phyloP scores from a whole-genome alignment of 495 filamentous ascomycete species.

The Aspergillus homomorphus region DNA sequence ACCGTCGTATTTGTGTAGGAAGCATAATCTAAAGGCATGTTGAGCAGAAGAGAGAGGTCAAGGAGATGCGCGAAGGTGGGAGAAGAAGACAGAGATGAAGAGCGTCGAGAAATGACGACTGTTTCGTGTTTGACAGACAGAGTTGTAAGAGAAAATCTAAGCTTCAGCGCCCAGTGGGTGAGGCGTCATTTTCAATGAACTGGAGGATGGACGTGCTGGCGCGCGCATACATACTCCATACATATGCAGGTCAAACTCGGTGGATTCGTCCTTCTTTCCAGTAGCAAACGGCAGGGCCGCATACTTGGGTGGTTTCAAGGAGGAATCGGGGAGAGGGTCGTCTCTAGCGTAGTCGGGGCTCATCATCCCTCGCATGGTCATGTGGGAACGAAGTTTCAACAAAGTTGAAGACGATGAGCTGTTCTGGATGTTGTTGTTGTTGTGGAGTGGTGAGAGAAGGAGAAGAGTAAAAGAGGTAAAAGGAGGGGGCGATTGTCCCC shows the following conservation, averaged over 20 bases:
- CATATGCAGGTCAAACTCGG: slow-evolving; percentile 19
- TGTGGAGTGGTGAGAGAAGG: not conserved
- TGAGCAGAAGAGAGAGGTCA: not conserved
- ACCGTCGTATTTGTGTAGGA: slow-evolving; percentile 7
- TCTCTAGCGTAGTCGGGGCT: slow-evolving; percentile 1
- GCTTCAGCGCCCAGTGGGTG: slow-evolving; percentile 14
- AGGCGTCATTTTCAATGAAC: slow-evolving; percentile 29
- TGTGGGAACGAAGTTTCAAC: slow-evolving; percentile 12
- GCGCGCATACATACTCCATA: slow-evolving; percentile 8
- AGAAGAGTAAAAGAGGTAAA: not conserved
- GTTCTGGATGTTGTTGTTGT: not conserved
- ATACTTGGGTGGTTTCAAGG: slow-evolving; percentile 29
- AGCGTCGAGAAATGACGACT: slow-evolving; percentile 2
- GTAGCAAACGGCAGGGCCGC: slow-evolving; percentile 21
- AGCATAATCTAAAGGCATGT: slow-evolving; percentile 11
- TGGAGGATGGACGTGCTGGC: slow-evolving; percentile 10
- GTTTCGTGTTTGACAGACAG: slow-evolving; percentile 8
- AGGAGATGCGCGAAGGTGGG: not conserved
- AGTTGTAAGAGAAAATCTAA: slow-evolving; percentile 15
- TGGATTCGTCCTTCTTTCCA: slow-evolving; percentile 7
- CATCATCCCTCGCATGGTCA: slow-evolving; percentile 24
- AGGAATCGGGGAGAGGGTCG: slow-evolving; percentile 13
- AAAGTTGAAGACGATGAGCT: not conserved
- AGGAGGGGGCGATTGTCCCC: not conserved
- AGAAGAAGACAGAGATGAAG: slow-evolving; percentile 4